Conservation (phyloP, 148 eudicot genomes). For the Rhododendron henanense region DNA sequence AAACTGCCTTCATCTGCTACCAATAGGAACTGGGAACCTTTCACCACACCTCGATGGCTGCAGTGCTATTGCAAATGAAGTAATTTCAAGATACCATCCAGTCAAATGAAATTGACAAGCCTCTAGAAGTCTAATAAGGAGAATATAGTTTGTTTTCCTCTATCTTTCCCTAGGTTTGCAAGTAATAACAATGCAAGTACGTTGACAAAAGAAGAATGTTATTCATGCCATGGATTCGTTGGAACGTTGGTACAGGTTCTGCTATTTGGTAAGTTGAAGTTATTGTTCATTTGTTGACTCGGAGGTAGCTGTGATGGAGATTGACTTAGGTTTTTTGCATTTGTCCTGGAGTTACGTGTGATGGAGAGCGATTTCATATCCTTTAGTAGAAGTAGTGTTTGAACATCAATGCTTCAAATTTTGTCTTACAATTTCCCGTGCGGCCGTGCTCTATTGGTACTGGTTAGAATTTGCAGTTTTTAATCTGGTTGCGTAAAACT, state of each 20-base stretch:
- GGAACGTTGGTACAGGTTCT: neutral
- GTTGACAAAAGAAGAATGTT: neutral
- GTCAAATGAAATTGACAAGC: neutral
- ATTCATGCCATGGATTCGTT: neutral
- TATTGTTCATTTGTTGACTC: neutral
- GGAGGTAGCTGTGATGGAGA: neutral
- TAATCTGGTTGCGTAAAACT: neutral
- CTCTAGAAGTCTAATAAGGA: neutral
- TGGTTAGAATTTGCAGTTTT: neutral
- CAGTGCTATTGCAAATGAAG: neutral
- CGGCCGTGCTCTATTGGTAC: neutral
- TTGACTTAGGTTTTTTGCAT: neutral
- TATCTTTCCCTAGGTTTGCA: neutral
- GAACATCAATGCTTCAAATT: neutral
- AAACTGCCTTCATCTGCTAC: neutral
- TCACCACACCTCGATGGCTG: neutral
- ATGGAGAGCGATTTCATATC: neutral
- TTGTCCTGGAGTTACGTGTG: neutral
- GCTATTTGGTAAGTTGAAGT: neutral
- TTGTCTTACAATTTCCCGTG: neutral
- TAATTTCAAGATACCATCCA: neutral
- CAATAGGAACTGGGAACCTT: neutral
- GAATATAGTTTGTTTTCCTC: neutral
- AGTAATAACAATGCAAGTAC: neutral
- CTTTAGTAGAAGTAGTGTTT: neutral